phyloP scores from a whole-genome alignment of 257 asterid species.

The Przewalskia tangutica region DNA sequence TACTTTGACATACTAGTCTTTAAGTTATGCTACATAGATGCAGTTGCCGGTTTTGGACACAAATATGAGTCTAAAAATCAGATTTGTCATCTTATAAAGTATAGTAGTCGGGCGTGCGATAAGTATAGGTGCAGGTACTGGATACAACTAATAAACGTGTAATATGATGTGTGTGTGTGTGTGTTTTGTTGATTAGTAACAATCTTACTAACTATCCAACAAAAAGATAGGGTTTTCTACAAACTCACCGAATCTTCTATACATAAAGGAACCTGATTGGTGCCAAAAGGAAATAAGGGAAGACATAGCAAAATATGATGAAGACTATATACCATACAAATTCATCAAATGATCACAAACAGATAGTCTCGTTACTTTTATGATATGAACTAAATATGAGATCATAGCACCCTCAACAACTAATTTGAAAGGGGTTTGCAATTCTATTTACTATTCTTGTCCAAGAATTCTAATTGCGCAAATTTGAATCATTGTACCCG shows the following conservation, averaged over 20 bases:
- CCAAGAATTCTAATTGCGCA: not conserved
- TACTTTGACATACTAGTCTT: not conserved
- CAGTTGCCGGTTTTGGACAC: not conserved
- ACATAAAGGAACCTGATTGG: not conserved
- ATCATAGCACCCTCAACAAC: not conserved
- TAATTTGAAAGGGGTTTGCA: not conserved
- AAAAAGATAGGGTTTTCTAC: not conserved
- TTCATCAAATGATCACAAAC: not conserved
- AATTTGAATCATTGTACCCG: not conserved
- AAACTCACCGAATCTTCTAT: not conserved
- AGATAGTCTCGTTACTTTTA: not conserved
- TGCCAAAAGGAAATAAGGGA: not conserved
- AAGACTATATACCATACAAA: not conserved
- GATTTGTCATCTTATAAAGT: not conserved
- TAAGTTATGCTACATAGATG: not conserved
- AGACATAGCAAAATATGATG: not conserved
- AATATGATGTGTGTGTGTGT: not conserved
- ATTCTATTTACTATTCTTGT: not conserved
- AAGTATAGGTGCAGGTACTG: not conserved
- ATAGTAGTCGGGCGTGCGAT: not conserved
- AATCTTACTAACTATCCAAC: not conserved
- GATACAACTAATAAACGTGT: not conserved
- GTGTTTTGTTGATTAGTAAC: too few species aligned
- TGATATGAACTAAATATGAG: not conserved
- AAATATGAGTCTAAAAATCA: not conserved